Evolutionary conservation across 805 yeast genomes (phyloP).

Genomic region (Diddensiella transvaalensis): DNA sequence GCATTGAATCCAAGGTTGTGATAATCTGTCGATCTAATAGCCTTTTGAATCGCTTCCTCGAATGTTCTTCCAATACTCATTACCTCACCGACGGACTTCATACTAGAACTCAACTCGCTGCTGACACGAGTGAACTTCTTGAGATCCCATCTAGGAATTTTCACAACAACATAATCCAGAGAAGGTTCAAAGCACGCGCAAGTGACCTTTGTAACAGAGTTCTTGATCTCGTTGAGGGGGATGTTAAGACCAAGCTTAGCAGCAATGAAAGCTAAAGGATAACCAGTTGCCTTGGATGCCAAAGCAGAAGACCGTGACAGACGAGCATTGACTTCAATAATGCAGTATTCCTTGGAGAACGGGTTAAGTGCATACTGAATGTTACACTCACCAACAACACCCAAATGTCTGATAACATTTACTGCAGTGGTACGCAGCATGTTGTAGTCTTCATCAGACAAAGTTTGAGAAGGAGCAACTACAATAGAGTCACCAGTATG

Average conservation of each 20-base stretch:
- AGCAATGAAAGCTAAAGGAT: slow-evolving; percentile 96
- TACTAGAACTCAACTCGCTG: slow-evolving; percentile 79
- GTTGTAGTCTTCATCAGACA: slow-evolving; percentile 94
- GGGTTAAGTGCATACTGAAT: slow-evolving; percentile 96
- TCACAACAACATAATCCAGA: slow-evolving; percentile 91
- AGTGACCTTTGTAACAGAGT: slow-evolving; percentile 89
- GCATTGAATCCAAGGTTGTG: slow-evolving; percentile 88
- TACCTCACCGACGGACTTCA: slow-evolving; percentile 99
- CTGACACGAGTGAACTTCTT: slow-evolving; percentile 93
- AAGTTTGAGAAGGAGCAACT: slow-evolving; percentile 97
- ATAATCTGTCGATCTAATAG: slow-evolving; percentile 93
- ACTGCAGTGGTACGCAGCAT: slow-evolving; percentile 98
- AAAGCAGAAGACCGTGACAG: slow-evolving; percentile 97
- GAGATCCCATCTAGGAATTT: slow-evolving; percentile 99
- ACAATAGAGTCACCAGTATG: slow-evolving; percentile 99
- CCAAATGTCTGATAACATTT: slow-evolving; percentile 92
- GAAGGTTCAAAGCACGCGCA: slow-evolving; percentile 98
- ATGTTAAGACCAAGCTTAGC: slow-evolving; percentile 93
- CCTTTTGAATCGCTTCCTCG: slow-evolving; percentile 97
- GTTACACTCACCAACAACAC: slow-evolving; percentile 99
- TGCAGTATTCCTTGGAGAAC: slow-evolving; percentile 88
- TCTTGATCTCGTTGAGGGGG: slow-evolving; percentile 85
- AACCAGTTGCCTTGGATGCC: slow-evolving; percentile 98
- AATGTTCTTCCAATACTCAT: slow-evolving; percentile 97
- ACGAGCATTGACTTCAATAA: slow-evolving; percentile 97